Base-by-base conservation (phyloP, 306 rosid genomes). In the Dalbergia cochinchinensis region DNA sequence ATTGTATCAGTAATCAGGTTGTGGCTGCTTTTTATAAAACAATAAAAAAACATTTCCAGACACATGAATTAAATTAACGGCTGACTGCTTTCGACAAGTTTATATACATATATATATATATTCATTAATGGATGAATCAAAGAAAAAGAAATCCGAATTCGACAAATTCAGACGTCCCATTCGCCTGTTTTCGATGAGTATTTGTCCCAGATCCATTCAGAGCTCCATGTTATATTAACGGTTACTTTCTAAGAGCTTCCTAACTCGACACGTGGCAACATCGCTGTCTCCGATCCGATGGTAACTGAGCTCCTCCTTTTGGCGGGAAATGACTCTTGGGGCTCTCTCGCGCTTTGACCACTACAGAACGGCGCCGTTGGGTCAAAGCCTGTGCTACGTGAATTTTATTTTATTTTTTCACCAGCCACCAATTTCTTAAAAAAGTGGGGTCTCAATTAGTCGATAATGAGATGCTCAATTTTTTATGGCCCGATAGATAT, bases 151-250 rank as follows among this genome's bases (percentile, higher is more conserved):
- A 61, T 2, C 14, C 4, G 16, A 75, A 59, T 4, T 31, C 69
- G 85, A 85, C 84, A 85, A 31, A 54, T 59, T 78, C 68, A 59
- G 44, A 82, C 60, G 69, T 51, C 65, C 73, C 41, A 83, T 73
- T 14, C 22, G 16, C 73, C 74, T 16, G 69, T 88, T 34, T 75
- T 59, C 82, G 74, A 80, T 78, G 48, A 16, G 60, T 58, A 48
- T 60, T 41, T 82, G 71, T 78, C 86, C 76, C 86, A 65, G 74
- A 20, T 80, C 74, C 71, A 5, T 59, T 35, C 12, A 65, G 11
- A 81, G 58, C 51, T 41, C 80, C 78, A 64, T 72, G 88, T 83
- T 85, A 78, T 63, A 58, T 69, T 88, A 92, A 92, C 96, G 97
- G 97, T 85, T 82, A 88, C 90, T 91, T 92, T 74, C 67, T 8